Base-by-base conservation (phyloP, 1,284 basidiomycete genomes). In the Trichosporon sp. region DNA sequence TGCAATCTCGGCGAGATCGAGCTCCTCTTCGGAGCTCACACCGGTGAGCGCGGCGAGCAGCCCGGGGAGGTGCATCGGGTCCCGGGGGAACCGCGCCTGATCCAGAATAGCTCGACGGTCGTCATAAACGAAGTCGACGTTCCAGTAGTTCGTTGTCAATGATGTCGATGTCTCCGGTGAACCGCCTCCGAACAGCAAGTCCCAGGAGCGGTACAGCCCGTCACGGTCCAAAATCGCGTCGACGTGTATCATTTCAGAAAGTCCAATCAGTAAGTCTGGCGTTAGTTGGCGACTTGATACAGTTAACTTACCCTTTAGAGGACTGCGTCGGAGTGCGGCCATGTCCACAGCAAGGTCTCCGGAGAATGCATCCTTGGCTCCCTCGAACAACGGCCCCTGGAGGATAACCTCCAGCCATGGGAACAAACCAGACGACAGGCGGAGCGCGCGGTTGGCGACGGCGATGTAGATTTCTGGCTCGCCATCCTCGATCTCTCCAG, bases 111-210 rank as follows among this genome's bases (percentile, higher is more conserved):
- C 70, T 11, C 73, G 72, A 11, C 78, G 73, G 37, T 69, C 66
- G 4, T 71, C 67, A 52, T 69, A 67, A 7, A 67, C 67, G 63
- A 67, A 73, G 64, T 79, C 78, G 36, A 67, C 70, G 10, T 65
- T 61, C 78, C 78, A 79, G 64, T 72, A 79, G 59, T 77, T 76
- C n/a, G 69, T 67, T 8, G 69, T 67, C 10, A 78, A 56, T 5
- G 70, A 67, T 2, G 70, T 68, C 2, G 74, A 73, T 0, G 70
- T 70, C 13, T 65, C 65, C 29, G 67, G 59, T 10, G 71, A 68
- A 6, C 72, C 75, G 13, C 68, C 73, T 14, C 74, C 72, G 54
- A 77, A 78, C 4, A 77, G 56, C 44, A 74, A 37, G 29, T 71
- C 70, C 76, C 76, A 78, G 10, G 70, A 65, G 25, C 67, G 63